phyloP scores from a whole-genome alignment of 352 stramenopile species.

The Phytopythium montanum region DNA sequence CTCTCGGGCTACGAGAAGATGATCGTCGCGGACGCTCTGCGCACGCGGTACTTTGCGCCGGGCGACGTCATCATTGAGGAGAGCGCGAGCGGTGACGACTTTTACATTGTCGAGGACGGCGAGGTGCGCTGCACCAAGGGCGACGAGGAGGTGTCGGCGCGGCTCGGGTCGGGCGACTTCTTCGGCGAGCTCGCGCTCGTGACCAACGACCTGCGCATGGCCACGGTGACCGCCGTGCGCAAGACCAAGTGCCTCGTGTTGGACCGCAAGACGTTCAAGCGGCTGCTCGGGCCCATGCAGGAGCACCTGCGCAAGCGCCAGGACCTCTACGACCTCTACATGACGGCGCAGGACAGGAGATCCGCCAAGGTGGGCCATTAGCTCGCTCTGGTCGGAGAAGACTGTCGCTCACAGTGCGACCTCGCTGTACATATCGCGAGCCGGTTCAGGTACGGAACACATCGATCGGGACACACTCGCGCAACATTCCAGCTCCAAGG shows the following conservation, averaged over 20 bases:
- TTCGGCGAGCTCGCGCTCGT: conserved; percentile 89
- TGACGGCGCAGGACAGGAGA: conserved; percentile 20
- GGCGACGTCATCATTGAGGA: conserved; percentile 43
- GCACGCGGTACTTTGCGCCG: conserved; percentile 44
- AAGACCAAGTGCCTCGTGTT: conserved; percentile 83
- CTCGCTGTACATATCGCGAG: neutral
- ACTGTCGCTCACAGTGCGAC: neutral
- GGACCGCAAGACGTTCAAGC: conserved; percentile 89
- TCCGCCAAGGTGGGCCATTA: neutral
- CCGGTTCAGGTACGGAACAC: neutral
- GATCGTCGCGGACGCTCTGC: conserved; percentile 69
- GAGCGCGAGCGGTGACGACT: conserved; percentile 61
- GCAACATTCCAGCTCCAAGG: neutral
- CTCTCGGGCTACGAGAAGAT: conserved; percentile 71
- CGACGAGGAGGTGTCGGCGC: conserved; percentile 53
- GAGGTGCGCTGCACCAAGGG: conserved; percentile 61
- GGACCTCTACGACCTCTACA: conserved; percentile 69
- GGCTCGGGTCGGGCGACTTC: conserved; percentile 54
- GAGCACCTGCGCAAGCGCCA: conserved; percentile 79
- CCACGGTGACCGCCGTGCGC: conserved; percentile 83
- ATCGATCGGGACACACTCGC: neutral
- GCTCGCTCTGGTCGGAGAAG: neutral
- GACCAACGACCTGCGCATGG: conserved; percentile 81
- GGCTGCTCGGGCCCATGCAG: conserved; percentile 84
- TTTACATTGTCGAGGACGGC: conserved; percentile 78